Evolutionary conservation across 2,329 filamentous ascomycete species (phyloP), one percentile per base, ranked within the genome.

Genomic region (Didymella lethalis): DNA sequence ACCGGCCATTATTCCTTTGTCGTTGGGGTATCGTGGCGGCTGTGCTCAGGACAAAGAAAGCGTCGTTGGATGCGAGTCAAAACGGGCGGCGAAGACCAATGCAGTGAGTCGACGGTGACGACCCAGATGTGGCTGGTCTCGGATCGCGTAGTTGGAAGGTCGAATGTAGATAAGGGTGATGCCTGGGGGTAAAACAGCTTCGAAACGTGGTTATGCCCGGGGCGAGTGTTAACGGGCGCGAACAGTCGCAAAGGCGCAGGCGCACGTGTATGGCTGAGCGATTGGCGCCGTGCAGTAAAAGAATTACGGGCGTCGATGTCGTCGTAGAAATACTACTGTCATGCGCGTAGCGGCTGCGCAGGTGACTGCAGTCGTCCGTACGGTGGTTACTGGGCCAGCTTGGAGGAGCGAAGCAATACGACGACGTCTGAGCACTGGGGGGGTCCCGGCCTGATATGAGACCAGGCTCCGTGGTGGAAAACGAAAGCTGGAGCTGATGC

Each of bases 1-100:
- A 70, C 68, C 70, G 74, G 75, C 74, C 75, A 78, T 78, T 57
- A 67, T 70, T 70, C 65, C 72, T 75, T 74, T 73, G 74, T 76
- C 63, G 66, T 64, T 59, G 60, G 57, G 67, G 62, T 70, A 62
- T 70, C 55, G 65, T 63, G 59, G 63, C 58, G 64, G 67, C 47
- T 52, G 69, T 69, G 53, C 47, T 60, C 48, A 57, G 61, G 66
- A 77, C 74, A 76, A 76, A 77, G 74, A 77, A 73, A 68, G 64
- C 40, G 44, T 52, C 58, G 64, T 57, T 44, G 44, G 52, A 57
- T 59, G 56, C 48, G 51, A 49, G 63, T 57, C 61, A 57, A 57
- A 48, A 57, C 56, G 63, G 61, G 46, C 51, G 57, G 69, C 63
- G 64, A 64, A 66, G 66, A 54, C 54, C 63, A 59, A 58, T 60